Evolutionary conservation across 2,329 filamentous ascomycete species (phyloP), one percentile per base, ranked within the genome.

Genomic region (Cryphonectria naterciae): DNA sequence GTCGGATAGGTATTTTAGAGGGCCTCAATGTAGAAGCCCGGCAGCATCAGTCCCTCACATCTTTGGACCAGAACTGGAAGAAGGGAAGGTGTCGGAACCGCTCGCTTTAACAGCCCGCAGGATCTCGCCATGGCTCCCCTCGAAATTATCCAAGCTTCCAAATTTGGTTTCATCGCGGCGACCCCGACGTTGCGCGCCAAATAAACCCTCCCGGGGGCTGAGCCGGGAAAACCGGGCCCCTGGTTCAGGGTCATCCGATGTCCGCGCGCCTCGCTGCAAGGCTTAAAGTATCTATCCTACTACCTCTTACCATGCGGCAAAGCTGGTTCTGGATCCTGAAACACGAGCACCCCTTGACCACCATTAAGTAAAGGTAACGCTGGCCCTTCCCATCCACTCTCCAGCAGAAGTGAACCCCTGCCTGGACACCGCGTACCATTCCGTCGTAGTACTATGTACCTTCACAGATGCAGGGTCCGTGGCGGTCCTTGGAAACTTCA

Each of bases 241-340:
- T 0, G 78, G 77, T 0, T 79, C 76, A n/a, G 79, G 78, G 2
- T 79, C 79, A 67, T 76, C 78, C 0, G 72, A 78, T 4, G 74
- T 80, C 0, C 72, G 79, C 1, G 79, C 1, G 71, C 74, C 22
- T 79, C 78, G 10, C 76, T 80, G 2, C 74, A 75, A 10, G 68
- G 65, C 35, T 32, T 32, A 32, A 32, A 32, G 32, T 73, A 75
- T 15, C 13, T n/a, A 10, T n/a, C 8, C 19, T 22, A 7, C 19
- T 22, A 7, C 17, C 17, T 49, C 46, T 19, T 49, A 70, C 79
- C 15, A 73, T 78, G 63, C 71, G 25, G 28, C 54, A 60, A 15
- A 49, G 43, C 19, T 58, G 58, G 46, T 2, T 2, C 60, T 41
- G 43, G 5, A 22, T 37, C 7, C 54, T 65, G 22, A 58, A 61